Evolutionary conservation across 2,329 filamentous ascomycete genomes (phyloP).

Genomic region (Massarina eburnea): DNA sequence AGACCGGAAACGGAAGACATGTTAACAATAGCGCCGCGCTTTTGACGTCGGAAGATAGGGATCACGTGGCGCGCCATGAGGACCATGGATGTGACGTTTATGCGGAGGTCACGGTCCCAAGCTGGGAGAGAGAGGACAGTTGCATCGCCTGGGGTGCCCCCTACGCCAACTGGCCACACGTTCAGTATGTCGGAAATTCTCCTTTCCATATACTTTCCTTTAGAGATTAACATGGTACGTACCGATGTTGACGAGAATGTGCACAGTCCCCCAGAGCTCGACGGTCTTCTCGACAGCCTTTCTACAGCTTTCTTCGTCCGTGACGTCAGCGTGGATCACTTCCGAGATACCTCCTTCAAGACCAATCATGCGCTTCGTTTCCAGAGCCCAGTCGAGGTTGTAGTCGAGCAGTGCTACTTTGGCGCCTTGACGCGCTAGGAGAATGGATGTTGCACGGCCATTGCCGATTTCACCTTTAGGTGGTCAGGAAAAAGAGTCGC

Average conservation of each 20-base stretch:
- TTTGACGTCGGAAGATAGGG: slow-evolving; percentile 65
- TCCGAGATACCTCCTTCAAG: slow-evolving; percentile 64
- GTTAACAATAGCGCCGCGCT: slow-evolving; percentile 73
- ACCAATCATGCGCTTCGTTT: slow-evolving; percentile 69
- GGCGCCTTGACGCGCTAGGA: slow-evolving; percentile 77
- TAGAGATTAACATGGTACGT: background rate
- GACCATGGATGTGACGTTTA: slow-evolving; percentile 77
- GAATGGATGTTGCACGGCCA: slow-evolving; percentile 69
- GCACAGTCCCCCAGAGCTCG: slow-evolving; percentile 63
- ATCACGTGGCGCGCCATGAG: slow-evolving; percentile 73
- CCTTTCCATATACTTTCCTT: background rate
- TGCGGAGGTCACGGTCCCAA: too few species aligned
- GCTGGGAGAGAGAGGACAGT: too few species aligned
- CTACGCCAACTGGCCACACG: slow-evolving; percentile 48
- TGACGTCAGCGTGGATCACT: slow-evolving; percentile 64
- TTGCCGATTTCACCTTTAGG: slow-evolving; percentile 71
- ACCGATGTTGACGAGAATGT: slow-evolving; percentile 71
- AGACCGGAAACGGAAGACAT: slow-evolving; percentile 79
- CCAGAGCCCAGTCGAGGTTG: slow-evolving; percentile 70
- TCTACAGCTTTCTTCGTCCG: slow-evolving; percentile 65
- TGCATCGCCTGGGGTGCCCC: too few species aligned
- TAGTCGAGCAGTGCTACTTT: slow-evolving; percentile 70
- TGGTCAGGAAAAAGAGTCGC: background rate
- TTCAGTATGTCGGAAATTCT: background rate
- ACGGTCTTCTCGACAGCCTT: slow-evolving; percentile 65